Conservation (phyloP, 1,139 yeast genomes). For the Sugiyamaella castrensis region DNA sequence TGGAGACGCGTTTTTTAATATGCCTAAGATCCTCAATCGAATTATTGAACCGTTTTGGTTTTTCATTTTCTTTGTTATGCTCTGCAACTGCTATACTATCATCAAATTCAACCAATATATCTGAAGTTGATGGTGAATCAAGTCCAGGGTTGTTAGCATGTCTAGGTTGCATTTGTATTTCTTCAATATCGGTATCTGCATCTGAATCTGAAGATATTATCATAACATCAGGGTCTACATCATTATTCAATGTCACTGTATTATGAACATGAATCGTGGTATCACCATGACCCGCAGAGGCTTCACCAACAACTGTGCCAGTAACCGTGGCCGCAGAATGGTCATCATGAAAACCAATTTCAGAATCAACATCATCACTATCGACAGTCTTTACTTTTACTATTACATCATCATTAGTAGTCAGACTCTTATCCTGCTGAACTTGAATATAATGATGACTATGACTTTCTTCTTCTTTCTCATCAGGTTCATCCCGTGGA, state of each 20-base stretch:
- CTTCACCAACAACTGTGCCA: neutral
- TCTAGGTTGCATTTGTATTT: slow-evolving; percentile 12
- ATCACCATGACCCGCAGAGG: too few species aligned
- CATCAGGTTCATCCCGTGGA: slow-evolving; percentile 34
- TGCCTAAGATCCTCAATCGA: slow-evolving; percentile 11
- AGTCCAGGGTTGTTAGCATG: neutral
- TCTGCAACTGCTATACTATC: slow-evolving; percentile 1
- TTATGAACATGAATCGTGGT: too few species aligned
- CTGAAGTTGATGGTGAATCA: slow-evolving; percentile 3
- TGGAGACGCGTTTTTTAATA: slow-evolving; percentile 10
- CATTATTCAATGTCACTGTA: too few species aligned
- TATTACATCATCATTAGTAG: neutral
- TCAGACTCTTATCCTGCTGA: slow-evolving; percentile 40
- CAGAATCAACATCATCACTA: neutral
- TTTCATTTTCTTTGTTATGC: slow-evolving; percentile 15
- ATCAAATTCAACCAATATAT: slow-evolving; percentile 1
- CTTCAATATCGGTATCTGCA: slow-evolving; percentile 16
- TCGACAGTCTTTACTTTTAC: neutral
- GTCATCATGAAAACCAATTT: neutral
- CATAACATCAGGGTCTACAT: slow-evolving; percentile 7
- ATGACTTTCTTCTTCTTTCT: neutral
- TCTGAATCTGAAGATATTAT: slow-evolving; percentile 13
- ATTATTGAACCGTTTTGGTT: slow-evolving; percentile 12
- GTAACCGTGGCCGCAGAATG: neutral
- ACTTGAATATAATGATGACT: too few species aligned